Percentiles rank a stretch among this genome's conserved stretches.
Conservation (phyloP, 2,329 filamentous ascomycete species). For the Monilinia aucupariae region DNA sequence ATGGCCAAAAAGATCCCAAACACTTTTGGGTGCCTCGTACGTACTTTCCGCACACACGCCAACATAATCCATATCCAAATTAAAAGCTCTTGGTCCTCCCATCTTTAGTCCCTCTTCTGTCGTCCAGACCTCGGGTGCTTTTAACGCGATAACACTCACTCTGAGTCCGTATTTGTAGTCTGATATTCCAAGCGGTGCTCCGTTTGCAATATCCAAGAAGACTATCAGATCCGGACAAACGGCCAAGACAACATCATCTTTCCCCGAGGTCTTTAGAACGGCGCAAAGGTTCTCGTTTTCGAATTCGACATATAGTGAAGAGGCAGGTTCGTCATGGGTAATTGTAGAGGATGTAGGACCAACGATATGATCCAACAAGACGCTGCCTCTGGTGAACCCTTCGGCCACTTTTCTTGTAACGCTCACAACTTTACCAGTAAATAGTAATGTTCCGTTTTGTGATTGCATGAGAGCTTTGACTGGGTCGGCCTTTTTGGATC, state of each 20-base stretch:
- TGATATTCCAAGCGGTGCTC: conserved; percentile 46
- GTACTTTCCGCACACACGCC: conserved; percentile 22
- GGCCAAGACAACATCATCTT: conserved; percentile 26
- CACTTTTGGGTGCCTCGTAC: conserved; percentile 30
- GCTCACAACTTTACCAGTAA: conserved; percentile 32
- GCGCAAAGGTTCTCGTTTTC: conserved; percentile 34
- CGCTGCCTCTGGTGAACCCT: conserved; percentile 32
- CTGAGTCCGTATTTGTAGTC: conserved; percentile 47
- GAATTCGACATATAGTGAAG: conserved; percentile 28
- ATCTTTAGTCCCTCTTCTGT: conserved; percentile 37
- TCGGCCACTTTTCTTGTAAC: conserved; percentile 29
- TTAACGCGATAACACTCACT: conserved; percentile 46
- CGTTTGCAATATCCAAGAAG: conserved; percentile 42
- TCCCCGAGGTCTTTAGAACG: conserved; percentile 21
- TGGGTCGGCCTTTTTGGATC: conserved; percentile 29
- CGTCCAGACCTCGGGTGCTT: conserved; percentile 47
- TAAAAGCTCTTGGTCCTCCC: conserved; percentile 40
- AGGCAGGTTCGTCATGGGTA: background rate
- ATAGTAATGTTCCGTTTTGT: conserved; percentile 31
- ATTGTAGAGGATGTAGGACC: background rate
- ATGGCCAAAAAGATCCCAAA: conserved; percentile 31
- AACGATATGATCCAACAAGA: conserved; percentile 25
- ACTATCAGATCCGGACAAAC: conserved; percentile 33
- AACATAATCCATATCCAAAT: conserved; percentile 30
- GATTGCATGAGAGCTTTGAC: conserved; percentile 27